Conservation (phyloP, 139 green algal species). For the Chlamydomonas sp. region DNA sequence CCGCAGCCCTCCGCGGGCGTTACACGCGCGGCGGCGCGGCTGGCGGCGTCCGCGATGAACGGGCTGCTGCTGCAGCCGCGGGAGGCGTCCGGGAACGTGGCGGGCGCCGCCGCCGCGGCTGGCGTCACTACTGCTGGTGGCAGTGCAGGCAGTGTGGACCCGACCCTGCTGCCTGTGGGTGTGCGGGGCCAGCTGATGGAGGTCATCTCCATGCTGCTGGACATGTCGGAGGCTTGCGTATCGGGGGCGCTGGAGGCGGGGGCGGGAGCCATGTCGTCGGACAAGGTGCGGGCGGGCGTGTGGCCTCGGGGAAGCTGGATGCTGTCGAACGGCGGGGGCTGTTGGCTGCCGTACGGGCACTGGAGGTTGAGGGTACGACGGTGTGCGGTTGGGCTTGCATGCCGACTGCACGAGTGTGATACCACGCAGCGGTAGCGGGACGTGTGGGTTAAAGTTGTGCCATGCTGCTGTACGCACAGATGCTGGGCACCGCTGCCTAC, state of each 20-base stretch:
- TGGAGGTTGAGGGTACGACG: no score
- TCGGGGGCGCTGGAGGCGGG: conserved; percentile 8
- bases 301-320: neutral
- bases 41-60: conserved; percentile 20
- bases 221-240: conserved; percentile 46
- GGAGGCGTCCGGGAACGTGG: neutral
- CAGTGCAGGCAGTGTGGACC: neutral
- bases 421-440: neutral
- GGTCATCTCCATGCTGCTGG: conserved; percentile 39
- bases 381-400: neutral
- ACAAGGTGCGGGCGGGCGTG: conserved; percentile 1
- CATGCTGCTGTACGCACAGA: neutral
- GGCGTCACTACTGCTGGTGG: neutral
- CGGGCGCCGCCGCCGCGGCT: neutral
- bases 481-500: conserved; percentile 33
- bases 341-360: neutral
- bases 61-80: neutral
- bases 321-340: neutral
- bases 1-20: conserved; percentile 1
- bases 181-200: conserved; percentile 15
- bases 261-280: neutral
- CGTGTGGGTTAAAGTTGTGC: neutral
- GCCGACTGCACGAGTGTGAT: neutral
- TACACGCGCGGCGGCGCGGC: conserved; percentile 4
- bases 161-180: neutral